A percentile compares a stretch with the other conserved stretches of the same genome.
phyloP scores from a whole-genome alignment of 306 rosid genomes.

The Psophocarpus tetragonolobus region DNA sequence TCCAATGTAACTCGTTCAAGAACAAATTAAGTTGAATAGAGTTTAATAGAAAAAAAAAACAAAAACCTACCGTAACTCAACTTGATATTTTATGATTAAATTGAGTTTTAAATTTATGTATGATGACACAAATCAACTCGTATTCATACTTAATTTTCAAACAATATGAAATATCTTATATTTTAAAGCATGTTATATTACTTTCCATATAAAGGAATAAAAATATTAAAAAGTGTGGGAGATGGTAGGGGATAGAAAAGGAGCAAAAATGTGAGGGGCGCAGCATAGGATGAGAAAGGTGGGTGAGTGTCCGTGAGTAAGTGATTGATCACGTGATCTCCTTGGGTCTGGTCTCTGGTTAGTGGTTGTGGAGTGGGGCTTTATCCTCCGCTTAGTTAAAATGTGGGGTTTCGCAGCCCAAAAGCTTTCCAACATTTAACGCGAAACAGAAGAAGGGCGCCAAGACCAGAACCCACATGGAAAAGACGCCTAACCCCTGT shows the following conservation, averaged over 20 bases:
- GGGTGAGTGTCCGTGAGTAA: background rate
- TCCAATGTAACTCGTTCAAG: no score
- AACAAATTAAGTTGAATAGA: no score
- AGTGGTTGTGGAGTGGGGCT: background rate
- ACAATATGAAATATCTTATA: no score
- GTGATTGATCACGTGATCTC: slow-evolving; percentile 16
- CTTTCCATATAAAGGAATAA: no score
- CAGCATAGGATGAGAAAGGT: background rate
- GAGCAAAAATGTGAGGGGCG: background rate
- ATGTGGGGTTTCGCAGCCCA: slow-evolving; percentile 23
- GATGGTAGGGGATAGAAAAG: background rate
- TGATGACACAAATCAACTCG: no score
- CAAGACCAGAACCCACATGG: background rate
- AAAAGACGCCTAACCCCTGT: background rate
- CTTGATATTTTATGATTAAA: no score
- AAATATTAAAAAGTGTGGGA: no score
- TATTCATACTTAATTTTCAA: no score
- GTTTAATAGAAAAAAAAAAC: no score
- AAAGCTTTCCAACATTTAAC: background rate
- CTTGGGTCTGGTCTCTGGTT: slow-evolving; percentile 6
- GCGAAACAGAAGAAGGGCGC: background rate
- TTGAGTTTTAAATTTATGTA: no score
- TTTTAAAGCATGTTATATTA: no score
- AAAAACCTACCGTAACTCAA: no score
- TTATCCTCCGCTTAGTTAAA: slow-evolving; percentile 5